Evolutionary conservation across 768 basidiomycete genomes (phyloP).

Genomic region (Lentinula detonsa): DNA sequence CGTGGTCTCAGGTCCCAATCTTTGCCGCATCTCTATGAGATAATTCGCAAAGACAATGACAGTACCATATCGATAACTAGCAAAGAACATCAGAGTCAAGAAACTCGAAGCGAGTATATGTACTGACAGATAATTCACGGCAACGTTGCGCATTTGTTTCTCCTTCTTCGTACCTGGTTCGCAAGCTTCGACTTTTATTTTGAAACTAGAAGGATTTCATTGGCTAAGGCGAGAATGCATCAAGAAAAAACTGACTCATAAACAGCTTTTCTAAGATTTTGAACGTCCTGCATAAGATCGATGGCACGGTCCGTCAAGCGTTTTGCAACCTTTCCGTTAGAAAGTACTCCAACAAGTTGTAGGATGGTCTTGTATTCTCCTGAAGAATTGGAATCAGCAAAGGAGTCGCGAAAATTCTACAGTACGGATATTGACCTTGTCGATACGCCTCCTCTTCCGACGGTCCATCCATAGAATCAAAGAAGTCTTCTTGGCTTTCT

Average conservation of each 20-base stretch:
- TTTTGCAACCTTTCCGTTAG: constrained; percentile 91
- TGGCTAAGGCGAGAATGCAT: not conserved
- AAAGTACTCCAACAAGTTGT: constrained; percentile 87
- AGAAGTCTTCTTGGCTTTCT: constrained; percentile 31
- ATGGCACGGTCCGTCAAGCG: constrained; percentile 82
- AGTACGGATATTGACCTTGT: constrained; percentile 46
- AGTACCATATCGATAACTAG: constrained; percentile 81
- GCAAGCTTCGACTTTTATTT: constrained; percentile 81
- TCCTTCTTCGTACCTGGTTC: constrained; percentile 77
- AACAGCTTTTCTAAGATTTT: constrained; percentile 92
- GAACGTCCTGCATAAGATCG: constrained; percentile 93
- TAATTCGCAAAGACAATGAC: constrained; percentile 95
- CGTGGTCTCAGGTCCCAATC: constrained; percentile 29
- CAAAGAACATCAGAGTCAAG: not conserved
- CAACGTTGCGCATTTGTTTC: constrained; percentile 63
- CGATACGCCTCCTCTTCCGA: constrained; percentile 88
- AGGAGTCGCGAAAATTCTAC: not conserved
- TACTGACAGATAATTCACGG: constrained; percentile 82
- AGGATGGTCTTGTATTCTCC: constrained; percentile 97
- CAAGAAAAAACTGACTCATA: constrained; percentile 66
- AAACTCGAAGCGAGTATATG: not conserved
- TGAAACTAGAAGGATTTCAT: constrained; percentile 55
- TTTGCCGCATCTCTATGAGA: constrained; percentile 63
- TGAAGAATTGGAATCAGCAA: constrained; percentile 20
- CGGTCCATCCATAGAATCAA: constrained; percentile 72